Conservation (phyloP, 2,329 filamentous ascomycete genomes). For the Beauveria asiatica region DNA sequence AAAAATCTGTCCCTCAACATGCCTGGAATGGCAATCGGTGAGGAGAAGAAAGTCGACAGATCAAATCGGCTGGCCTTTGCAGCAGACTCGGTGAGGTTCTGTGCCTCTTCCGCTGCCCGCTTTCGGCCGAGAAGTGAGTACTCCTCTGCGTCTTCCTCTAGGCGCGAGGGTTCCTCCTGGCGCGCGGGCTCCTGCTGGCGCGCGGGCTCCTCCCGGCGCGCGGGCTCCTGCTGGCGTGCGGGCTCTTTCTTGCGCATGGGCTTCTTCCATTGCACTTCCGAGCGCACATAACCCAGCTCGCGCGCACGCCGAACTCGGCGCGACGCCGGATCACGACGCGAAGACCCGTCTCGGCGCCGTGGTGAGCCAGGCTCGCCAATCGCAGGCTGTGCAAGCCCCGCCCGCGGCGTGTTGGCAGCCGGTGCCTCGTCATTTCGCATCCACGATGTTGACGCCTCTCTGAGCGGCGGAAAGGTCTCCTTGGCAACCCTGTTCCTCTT, state of each 20-base stretch:
- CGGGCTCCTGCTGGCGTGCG: neutral
- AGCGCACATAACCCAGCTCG: no score
- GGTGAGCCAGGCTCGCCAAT: constrained; percentile 12
- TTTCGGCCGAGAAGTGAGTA: constrained; percentile 34
- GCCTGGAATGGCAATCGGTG: constrained; percentile 35
- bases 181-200: neutral
- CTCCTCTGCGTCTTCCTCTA: constrained; percentile 25
- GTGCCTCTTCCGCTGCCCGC: constrained; percentile 14
- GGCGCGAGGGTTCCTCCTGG: neutral
- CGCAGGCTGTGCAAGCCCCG: neutral
- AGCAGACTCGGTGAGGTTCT: constrained; percentile 10
- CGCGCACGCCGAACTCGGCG: no score
- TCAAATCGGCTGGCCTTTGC: constrained; percentile 32
- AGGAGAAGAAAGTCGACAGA: constrained; percentile 49
- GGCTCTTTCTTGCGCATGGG: neutral
- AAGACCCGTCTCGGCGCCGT: no score
- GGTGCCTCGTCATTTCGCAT: constrained; percentile 14
- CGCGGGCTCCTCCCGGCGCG: neutral
- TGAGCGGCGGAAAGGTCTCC: no score
- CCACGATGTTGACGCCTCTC: constrained; percentile 21
- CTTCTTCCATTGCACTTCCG: no score
- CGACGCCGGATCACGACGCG: no score
- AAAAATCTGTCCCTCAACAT: constrained; percentile 25
- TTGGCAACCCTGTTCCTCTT: no score
- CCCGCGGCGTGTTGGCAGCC: neutral